Conservation (phyloP, 1,284 basidiomycete species). For the Pseudozyma tsukubaensis region DNA sequence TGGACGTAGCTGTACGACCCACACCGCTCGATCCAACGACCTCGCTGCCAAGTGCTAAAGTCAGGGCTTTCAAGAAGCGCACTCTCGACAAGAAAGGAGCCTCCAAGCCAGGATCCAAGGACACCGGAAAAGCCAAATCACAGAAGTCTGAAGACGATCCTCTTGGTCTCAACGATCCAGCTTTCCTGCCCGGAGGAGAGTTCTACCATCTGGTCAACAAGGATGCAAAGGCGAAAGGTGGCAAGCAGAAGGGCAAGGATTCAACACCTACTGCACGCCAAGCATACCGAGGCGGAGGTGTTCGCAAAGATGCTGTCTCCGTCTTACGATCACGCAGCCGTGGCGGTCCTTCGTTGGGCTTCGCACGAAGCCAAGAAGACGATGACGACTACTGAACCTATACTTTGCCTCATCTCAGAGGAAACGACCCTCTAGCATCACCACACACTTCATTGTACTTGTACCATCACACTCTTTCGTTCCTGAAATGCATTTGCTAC, state of each 20-base stretch:
- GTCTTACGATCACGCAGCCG: conserved; percentile 39
- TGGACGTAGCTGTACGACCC: conserved; percentile 39
- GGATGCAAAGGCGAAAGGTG: conserved; percentile 24
- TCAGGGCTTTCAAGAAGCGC: conserved; percentile 55
- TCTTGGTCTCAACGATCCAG: conserved; percentile 62
- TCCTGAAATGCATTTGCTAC: background rate
- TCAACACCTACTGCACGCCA: conserved; percentile 23
- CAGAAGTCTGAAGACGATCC: conserved; percentile 57
- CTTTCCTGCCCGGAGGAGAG: conserved; percentile 61
- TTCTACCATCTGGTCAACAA: conserved; percentile 48
- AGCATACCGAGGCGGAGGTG: conserved; percentile 38
- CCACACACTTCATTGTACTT: conserved; percentile 19
- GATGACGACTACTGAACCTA: conserved; percentile 24
- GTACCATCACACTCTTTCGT: conserved; percentile 8
- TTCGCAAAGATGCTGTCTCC: conserved; percentile 40
- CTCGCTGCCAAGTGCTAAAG: conserved; percentile 52
- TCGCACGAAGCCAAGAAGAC: conserved; percentile 40
- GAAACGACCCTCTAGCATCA: background rate
- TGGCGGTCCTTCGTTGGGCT: conserved; percentile 41
- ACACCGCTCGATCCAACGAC: conserved; percentile 36
- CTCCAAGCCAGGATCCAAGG: conserved; percentile 16
- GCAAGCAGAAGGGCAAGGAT: conserved; percentile 16
- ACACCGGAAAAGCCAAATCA: conserved; percentile 8
- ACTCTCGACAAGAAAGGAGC: conserved; percentile 15
- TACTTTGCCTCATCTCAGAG: background rate